Conservation (phyloP, 352 stramenopile species). For the Phytopythium kandeliae region DNA sequence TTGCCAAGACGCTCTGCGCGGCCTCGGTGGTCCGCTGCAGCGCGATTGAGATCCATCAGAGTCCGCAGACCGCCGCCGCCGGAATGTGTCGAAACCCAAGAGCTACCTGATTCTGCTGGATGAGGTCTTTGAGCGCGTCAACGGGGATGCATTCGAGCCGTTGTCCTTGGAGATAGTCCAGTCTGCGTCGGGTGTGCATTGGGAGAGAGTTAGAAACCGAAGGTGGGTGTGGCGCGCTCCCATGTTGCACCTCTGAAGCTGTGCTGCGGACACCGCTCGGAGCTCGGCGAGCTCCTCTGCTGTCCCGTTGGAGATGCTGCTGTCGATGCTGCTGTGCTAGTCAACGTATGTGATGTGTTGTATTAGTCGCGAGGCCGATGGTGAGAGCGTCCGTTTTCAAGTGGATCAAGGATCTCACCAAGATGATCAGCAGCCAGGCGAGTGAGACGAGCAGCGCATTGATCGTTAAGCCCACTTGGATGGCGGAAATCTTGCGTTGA, state of each 20-base stretch:
- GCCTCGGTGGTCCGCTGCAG: conserved; percentile 45
- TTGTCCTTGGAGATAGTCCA: conserved; percentile 36
- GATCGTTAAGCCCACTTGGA: conserved; percentile 25
- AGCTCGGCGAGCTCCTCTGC: background rate
- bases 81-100: no score
- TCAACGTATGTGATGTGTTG: background rate
- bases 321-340: background rate
- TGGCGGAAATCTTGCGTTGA: conserved; percentile 12
- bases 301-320: background rate
- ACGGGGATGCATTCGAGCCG: conserved; percentile 25
- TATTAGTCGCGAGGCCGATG: no score
- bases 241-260: background rate
- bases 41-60: no score
- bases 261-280: background rate
- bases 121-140: conserved; percentile 43
- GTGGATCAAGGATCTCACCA: conserved; percentile 20
- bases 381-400: no score
- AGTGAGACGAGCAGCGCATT: conserved; percentile 37
- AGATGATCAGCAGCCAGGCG: conserved; percentile 46
- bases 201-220: background rate
- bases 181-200: conserved; percentile 12
- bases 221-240: background rate
- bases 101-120: conserved; percentile 60
- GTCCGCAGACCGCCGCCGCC: no score
- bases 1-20: conserved; percentile 45